Percentiles rank a stretch among this genome's conserved stretches.
Evolutionary conservation across 1,284 basidiomycete species (phyloP).

Genomic region (Trametes sp.): DNA sequence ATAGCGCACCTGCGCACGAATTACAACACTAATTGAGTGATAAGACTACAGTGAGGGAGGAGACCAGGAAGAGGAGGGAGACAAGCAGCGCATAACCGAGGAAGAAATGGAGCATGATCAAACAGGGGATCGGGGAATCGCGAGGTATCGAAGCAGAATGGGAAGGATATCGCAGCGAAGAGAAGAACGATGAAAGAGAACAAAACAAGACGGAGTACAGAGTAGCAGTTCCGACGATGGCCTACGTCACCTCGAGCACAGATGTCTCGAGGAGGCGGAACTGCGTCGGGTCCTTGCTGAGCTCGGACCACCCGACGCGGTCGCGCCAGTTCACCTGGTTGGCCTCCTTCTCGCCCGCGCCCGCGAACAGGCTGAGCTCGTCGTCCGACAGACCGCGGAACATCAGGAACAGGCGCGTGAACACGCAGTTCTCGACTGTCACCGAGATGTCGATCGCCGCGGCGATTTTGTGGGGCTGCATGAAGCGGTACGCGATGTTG

Average conservation of each 20-base stretch:
- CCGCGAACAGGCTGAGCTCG: conserved; percentile 72
- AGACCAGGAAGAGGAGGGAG: not conserved
- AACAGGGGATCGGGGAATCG: conserved; percentile 6
- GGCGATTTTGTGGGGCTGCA: conserved; percentile 76
- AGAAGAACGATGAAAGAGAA: conserved; percentile 6
- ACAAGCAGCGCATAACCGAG: conserved; percentile 5
- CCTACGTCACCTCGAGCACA: conserved; percentile 66
- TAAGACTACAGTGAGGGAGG: conserved; percentile 36
- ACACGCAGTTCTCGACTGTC: conserved; percentile 78
- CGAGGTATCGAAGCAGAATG: conserved; percentile 21
- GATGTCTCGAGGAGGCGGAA: conserved; percentile 82
- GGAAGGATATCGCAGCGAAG: conserved; percentile 23
- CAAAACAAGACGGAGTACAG: not conserved
- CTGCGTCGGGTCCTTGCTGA: conserved; percentile 71
- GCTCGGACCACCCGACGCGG: conserved; percentile 77
- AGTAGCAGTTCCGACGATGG: not conserved
- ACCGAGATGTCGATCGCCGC: conserved; percentile 85
- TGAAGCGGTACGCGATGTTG: conserved; percentile 87
- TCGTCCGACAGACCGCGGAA: conserved; percentile 83
- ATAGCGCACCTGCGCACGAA: conserved; percentile 30
- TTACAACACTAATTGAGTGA: conserved; percentile 36
- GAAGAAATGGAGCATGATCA: not conserved
- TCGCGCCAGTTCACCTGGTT: conserved; percentile 80
- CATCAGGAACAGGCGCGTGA: conserved; percentile 85
- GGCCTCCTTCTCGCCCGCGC: conserved; percentile 86